A percentile compares a stretch with the other conserved stretches of the same genome.
These are phyloP conservation scores for Phalaenopsis hybrid DNA, from an alignment of 116 monocot species.

Conservation along the genomic window DNA sequence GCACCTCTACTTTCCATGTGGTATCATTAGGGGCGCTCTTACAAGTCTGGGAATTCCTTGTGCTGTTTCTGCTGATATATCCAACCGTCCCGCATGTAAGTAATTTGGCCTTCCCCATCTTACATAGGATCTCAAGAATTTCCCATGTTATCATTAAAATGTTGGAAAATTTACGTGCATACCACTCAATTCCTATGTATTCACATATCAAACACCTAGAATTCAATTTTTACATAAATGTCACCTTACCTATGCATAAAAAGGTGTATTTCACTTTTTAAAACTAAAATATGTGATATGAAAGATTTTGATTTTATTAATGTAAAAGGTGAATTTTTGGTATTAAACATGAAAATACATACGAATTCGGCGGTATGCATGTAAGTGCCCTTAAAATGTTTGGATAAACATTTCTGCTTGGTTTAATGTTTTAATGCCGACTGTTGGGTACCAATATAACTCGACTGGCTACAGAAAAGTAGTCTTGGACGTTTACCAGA, in stretches of 20 bases:
- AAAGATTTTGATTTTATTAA: no score
- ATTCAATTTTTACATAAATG: no score
- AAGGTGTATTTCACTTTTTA: no score
- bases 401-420: neutral
- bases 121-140: neutral
- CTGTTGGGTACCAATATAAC: neutral
- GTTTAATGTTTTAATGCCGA: neutral
- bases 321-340: no score
- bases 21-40: constrained; percentile 93
- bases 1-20: constrained; percentile 95
- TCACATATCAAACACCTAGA: no score
- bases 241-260: no score
- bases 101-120: constrained; percentile 2
- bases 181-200: no score
- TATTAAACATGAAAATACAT: no score
- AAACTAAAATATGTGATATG: no score
- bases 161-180: no score
- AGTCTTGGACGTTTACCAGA: neutral
- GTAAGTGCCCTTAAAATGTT: neutral
- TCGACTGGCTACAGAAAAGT: neutral
- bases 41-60: constrained; percentile 88
- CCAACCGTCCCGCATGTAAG: constrained; percentile 95
- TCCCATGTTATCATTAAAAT: neutral
- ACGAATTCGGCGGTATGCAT: no score
- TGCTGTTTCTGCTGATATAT: constrained; percentile 88